Conservation (phyloP, 1,284 basidiomycete genomes). For the Pyrrhoderma lamaoense region DNA sequence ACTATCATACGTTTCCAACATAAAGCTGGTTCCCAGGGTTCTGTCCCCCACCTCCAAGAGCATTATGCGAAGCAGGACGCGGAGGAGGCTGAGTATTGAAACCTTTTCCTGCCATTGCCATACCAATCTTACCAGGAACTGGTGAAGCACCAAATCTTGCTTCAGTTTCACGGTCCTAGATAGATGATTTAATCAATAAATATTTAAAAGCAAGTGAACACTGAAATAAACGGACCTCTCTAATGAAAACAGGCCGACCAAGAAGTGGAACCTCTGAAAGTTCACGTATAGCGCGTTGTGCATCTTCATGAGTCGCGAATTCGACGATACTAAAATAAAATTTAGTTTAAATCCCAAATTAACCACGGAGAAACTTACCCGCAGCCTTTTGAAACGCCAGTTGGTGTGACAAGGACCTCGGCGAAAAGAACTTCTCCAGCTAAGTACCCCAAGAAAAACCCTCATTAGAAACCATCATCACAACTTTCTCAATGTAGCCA, state of each 20-base stretch:
- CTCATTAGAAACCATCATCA: constrained; percentile 74
- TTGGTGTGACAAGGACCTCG: constrained; percentile 95
- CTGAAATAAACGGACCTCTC: constrained; percentile 58
- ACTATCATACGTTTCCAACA: constrained; percentile 72
- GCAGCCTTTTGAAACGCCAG: constrained; percentile 96
- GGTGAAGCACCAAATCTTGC: constrained; percentile 91
- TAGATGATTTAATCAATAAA: background rate
- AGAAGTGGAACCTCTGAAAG: constrained; percentile 83
- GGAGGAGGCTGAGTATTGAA: constrained; percentile 66
- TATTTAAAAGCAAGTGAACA: background rate
- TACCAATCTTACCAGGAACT: constrained; percentile 87
- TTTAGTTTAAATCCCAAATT: constrained; percentile 7
- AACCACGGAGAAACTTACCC: constrained; percentile 55
- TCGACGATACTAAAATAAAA: constrained; percentile 73
- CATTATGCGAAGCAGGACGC: constrained; percentile 67
- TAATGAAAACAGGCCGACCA: constrained; percentile 91
- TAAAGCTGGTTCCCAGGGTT: constrained; percentile 82
- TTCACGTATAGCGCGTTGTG: constrained; percentile 79
- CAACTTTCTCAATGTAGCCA: constrained; percentile 45
- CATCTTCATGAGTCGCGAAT: constrained; percentile 77
- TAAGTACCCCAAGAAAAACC: constrained; percentile 77
- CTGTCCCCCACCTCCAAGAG: constrained; percentile 37
- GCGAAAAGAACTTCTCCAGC: constrained; percentile 98
- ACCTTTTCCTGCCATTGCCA: constrained; percentile 81
- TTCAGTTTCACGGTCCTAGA: constrained; percentile 90